A percentile compares a stretch with the other conserved stretches of the same genome.
Evolutionary conservation across 2,329 filamentous ascomycete genomes (phyloP).

Genomic region (Aspergillus thermomutatus): DNA sequence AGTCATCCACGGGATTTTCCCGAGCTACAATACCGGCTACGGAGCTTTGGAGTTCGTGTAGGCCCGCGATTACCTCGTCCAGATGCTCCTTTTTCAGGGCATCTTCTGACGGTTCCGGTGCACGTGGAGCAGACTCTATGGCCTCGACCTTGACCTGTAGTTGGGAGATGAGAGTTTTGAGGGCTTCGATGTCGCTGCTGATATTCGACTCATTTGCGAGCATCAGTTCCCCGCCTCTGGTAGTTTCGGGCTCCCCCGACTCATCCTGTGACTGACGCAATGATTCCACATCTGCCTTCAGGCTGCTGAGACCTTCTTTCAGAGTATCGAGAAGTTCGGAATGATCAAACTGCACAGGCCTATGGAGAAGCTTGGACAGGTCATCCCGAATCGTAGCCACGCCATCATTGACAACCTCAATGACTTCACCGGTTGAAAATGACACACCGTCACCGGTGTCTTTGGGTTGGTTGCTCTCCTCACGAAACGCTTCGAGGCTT

Average conservation of each 20-base stretch:
- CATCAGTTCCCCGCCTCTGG: conserved; percentile 55
- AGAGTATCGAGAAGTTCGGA: conserved; percentile 88
- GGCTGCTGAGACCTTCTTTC: conserved; percentile 71
- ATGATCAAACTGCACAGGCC: conserved; percentile 76
- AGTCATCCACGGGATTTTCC: conserved; percentile 43
- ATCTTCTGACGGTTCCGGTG: conserved; percentile 37
- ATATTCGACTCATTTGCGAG: conserved; percentile 54
- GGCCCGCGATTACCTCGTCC: conserved; percentile 43
- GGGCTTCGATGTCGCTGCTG: conserved; percentile 73
- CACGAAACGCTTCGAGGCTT: conserved; percentile 40
- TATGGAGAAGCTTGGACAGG: conserved; percentile 70
- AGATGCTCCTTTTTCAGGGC: conserved; percentile 47
- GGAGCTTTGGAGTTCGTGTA: conserved; percentile 55
- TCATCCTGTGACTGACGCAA: conserved; percentile 59
- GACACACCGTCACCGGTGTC: conserved; percentile 54
- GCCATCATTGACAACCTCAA: conserved; percentile 64
- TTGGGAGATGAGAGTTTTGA: conserved; percentile 79
- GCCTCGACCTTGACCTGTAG: conserved; percentile 80
- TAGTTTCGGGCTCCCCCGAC: conserved; percentile 49
- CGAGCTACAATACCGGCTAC: conserved; percentile 52
- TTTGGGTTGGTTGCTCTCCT: conserved; percentile 53
- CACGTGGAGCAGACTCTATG: conserved; percentile 54
- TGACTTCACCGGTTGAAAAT: conserved; percentile 55
- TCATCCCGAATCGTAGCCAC: conserved; percentile 73
- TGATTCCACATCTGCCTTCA: conserved; percentile 74